These are phyloP conservation scores for Aspergillus cavernicola DNA, from an alignment of 495 filamentous ascomycete genomes.

Conservation along the genomic window DNA sequence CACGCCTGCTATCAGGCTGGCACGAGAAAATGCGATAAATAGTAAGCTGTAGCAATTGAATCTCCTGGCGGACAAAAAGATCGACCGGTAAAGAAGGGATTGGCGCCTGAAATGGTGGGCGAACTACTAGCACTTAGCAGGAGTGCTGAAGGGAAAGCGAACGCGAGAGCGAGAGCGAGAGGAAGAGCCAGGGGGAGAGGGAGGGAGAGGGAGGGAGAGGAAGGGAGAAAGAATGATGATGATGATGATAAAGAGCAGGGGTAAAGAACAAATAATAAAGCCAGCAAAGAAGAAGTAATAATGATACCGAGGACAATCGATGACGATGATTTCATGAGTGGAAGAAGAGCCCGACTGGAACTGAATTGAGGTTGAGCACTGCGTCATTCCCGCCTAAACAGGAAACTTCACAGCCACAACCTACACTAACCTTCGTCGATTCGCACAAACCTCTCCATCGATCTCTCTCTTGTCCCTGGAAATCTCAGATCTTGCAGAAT, in stretches of 20 bases:
- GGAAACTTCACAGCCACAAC: not conserved
- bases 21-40: not conserved
- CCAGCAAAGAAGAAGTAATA: not conserved
- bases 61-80: not conserved
- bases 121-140: not conserved
- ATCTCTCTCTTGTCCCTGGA: too few species aligned
- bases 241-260: not conserved
- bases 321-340: not conserved
- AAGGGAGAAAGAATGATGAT: not conserved
- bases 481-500: too few species aligned
- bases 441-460: not conserved
- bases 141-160: not conserved
- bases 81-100: conserved; percentile 1
- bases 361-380: not conserved
- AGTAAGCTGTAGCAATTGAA: conserved; percentile 4
- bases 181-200: not conserved
- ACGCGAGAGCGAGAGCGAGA: not conserved
- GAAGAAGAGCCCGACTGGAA: not conserved
- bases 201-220: not conserved
- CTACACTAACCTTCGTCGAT: not conserved
- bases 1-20: conserved; percentile 5
- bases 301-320: not conserved
- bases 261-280: not conserved
- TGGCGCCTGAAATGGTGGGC: not conserved
- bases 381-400: not conserved